A percentile compares a stretch with the other conserved stretches of the same genome.
Evolutionary conservation across 1,284 basidiomycete species (phyloP).

Genomic region (Apiotrichum porosum): DNA sequence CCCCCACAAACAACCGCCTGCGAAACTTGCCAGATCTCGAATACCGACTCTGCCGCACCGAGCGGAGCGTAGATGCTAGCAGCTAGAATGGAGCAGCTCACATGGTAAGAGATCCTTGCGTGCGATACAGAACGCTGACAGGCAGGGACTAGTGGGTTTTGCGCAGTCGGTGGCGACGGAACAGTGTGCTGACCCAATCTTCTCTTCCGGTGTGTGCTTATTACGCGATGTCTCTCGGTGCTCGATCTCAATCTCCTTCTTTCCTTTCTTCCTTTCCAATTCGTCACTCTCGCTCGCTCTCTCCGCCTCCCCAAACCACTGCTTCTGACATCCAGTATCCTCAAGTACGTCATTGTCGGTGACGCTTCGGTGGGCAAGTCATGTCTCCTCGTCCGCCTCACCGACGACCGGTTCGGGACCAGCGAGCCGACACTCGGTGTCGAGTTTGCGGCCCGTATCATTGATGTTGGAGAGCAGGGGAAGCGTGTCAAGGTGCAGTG

Average conservation of each 20-base stretch:
- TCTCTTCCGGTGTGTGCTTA: too few relatives aligned
- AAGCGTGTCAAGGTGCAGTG: slow-evolving; percentile 46
- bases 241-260: not conserved
- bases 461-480: slow-evolving; percentile 31
- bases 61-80: slow-evolving; percentile 12
- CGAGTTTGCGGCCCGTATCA: slow-evolving; percentile 40
- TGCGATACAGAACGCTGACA: slow-evolving; percentile 3
- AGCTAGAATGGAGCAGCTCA: slow-evolving; percentile 23
- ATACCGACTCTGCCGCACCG: too few relatives aligned
- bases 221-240: not conserved
- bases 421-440: slow-evolving; percentile 44
- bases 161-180: too few relatives aligned
- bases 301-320: not conserved
- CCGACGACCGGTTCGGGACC: slow-evolving; percentile 36
- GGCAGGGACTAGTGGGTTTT: slow-evolving; percentile 30
- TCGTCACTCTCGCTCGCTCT: not conserved
- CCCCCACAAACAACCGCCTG: too few relatives aligned
- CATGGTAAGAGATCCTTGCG: slow-evolving; percentile 16
- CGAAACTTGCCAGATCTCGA: too few relatives aligned
- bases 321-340: slow-evolving; percentile 32
- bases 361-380: slow-evolving; percentile 44
- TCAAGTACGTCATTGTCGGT: slow-evolving; percentile 46
- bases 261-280: too few relatives aligned
- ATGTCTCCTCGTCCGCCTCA: slow-evolving; percentile 37
- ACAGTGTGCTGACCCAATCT: too few relatives aligned